Base-by-base conservation (phyloP, 2,329 filamentous ascomycete species). In the Fragosphaeria purpurea region DNA sequence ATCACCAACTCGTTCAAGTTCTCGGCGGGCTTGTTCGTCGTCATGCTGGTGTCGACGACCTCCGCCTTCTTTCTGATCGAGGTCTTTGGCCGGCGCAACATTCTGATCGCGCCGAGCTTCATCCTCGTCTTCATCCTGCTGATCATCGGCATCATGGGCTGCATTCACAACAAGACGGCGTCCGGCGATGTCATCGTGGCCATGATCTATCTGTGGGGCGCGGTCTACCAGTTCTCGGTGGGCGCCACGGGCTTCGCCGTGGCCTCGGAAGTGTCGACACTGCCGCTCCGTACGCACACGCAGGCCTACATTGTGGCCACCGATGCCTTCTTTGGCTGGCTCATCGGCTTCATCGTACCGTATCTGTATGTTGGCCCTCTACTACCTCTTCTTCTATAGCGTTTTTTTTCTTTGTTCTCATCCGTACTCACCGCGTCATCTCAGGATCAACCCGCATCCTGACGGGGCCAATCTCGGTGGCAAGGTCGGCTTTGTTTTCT, bases 401-500 rank as follows among this genome's bases (percentile, higher is more conserved):
- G 22, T 22, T 37, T 37, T 37, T 11, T 37, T 37, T 37, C 35
- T 37, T 37, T 37, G 7, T 37, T 37, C 11, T 37, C 35, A 7
- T 7, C 35, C 11, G 7, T 37, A 37, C 22, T 22, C 22, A 22
- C 22, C 22, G 3, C 22, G 22, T 3, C 22, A 3, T 22, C 22
- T 22, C 11, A 37, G 35, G 2, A 48, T 48, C 40, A 48, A 48
- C 32, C 46, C 46, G 31, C 37, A 48, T 32, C 46, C 46, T n/a
- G 46, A 48, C 12, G 39, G 37, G 7, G 46, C 37, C 32, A 42
- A 48, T n/a, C 39, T 48, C 30, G 46, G 46, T 4, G 46, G 37
- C 46, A 48, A 48, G 46, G 46, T 48, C n/a, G 46, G 46, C 10
- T 48, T 48, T n/a, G 46, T 48, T 42, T 48, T 48, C n/a, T 40